Evolutionary conservation across 352 stramenopile genomes (phyloP), one percentile per base, ranked within the genome.

Genomic region (Phytophthora syringae): DNA sequence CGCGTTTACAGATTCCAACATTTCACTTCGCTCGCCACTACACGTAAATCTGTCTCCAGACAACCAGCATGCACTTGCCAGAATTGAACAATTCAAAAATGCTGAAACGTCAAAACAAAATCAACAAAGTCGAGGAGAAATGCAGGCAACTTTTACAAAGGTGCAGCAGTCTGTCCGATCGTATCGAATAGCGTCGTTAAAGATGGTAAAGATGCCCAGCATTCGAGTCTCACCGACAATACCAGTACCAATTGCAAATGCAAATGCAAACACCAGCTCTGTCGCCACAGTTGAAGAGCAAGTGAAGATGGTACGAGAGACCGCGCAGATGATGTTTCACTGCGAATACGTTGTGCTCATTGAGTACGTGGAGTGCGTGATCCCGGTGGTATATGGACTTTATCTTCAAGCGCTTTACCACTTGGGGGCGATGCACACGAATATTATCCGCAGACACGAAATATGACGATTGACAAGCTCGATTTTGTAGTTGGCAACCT

Each of bases 351-450:
- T 70, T 7, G 48, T 54, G 20, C 34, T 66, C 2, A 39, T 70
- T 3, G 48, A 70, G 32, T 64, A 64, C 24, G 55, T 63, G 12
- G 55, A 63, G 21, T 63, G 55, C 22, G 55, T 63, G 43, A 56
- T 63, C 56, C 55, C 55, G 18, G 11, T 63, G 18, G 32, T 63
- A 2, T 56, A 56, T 20, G 44, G 36, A 40, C 51, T 59, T 2
- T 58, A 49, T 18, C 24, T 71, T 15, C 11, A 67, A 15, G 45
- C 69, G 22, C 49, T 84, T 16, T 72, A 53, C 34, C n/a, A 64
- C 7, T 80, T 70, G 12, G 27, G 21, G 51, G n/a, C 12, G 16
- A 36, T 20, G 36, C 36, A 10, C 22, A 34, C 22, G 15, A 21
- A 32, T 59, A 40, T 50, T 50, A 59, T 50, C 52, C 51, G 15